phyloP scores from a whole-genome alignment of 139 green algal species.

The Chlamydomonas asymmetrica region DNA sequence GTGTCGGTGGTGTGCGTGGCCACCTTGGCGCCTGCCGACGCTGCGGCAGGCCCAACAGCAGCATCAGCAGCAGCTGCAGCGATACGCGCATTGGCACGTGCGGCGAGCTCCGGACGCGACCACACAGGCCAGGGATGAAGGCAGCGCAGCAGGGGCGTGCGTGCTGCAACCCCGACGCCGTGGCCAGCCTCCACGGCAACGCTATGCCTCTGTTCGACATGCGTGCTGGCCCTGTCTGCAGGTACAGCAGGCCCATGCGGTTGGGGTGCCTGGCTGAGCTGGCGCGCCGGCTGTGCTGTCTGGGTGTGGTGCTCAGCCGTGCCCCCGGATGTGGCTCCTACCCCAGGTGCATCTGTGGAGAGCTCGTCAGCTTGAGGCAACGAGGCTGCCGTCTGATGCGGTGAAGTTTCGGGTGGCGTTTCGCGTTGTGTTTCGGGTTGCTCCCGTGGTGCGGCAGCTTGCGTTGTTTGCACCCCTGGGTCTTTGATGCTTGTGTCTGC shows the following conservation, averaged over 20 bases:
- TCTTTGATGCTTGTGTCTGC: background rate
- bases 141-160: slow-evolving; percentile 11
- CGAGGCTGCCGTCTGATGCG: too few relatives aligned
- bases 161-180: slow-evolving; percentile 13
- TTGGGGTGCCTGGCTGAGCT: background rate
- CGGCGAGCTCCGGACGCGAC: background rate
- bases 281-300: background rate
- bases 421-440: too few relatives aligned
- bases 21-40: background rate
- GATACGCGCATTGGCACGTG: too few relatives aligned
- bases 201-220: background rate
- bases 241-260: background rate
- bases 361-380: background rate
- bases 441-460: slow-evolving; percentile 11
- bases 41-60: too few relatives aligned
- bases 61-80: too few relatives aligned
- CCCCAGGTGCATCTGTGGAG: too few relatives aligned
- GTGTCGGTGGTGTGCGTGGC: background rate
- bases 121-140: slow-evolving; percentile 14
- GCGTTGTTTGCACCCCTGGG: slow-evolving; percentile 10
- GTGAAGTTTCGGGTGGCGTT: too few relatives aligned
- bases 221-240: background rate
- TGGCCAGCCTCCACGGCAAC: too few relatives aligned
- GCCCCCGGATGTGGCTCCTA: background rate
- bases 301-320: background rate